Percentiles rank a stretch among this genome's conserved stretches.
Evolutionary conservation across 352 stramenopile genomes (phyloP).

Genomic region (Elongisporangium anandrum): DNA sequence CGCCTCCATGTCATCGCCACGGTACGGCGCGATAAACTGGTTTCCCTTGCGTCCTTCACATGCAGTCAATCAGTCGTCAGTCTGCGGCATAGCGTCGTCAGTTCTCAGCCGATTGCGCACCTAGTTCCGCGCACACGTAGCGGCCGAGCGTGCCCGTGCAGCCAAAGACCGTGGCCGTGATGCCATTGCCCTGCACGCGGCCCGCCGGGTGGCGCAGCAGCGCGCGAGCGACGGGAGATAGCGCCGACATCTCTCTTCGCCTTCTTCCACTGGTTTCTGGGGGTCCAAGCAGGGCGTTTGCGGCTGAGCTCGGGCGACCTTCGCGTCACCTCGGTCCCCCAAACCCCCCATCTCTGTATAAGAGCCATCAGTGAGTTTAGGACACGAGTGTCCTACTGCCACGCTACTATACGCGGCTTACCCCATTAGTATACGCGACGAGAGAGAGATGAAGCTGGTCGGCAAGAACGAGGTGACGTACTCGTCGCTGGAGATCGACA

Average conservation of each 20-base stretch:
- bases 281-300: constrained; percentile 1
- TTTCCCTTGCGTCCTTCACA: constrained; percentile 61
- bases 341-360: background rate
- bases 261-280: constrained; percentile 7
- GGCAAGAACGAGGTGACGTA: constrained; percentile 76
- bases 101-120: constrained; percentile 46
- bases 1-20: constrained; percentile 92
- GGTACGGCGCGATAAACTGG: constrained; percentile 85
- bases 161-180: constrained; percentile 96
- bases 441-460: constrained; percentile 51
- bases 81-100: too few species aligned
- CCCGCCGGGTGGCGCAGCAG: constrained; percentile 73
- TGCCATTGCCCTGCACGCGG: constrained; percentile 64
- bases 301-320: constrained; percentile 22
- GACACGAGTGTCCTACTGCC: background rate
- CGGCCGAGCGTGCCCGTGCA: constrained; percentile 93
- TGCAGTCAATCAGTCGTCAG: background rate
- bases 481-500: constrained; percentile 69
- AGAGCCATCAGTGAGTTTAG: background rate
- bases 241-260: constrained; percentile 54
- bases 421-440: background rate
- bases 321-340: constrained; percentile 15
- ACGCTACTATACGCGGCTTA: background rate
- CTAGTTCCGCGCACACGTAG: constrained; percentile 93
- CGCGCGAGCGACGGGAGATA: constrained; percentile 75